These are phyloP conservation scores for Fusarium tupiense DNA, from an alignment of 2,329 filamentous ascomycete species.

Conservation along the genomic window DNA sequence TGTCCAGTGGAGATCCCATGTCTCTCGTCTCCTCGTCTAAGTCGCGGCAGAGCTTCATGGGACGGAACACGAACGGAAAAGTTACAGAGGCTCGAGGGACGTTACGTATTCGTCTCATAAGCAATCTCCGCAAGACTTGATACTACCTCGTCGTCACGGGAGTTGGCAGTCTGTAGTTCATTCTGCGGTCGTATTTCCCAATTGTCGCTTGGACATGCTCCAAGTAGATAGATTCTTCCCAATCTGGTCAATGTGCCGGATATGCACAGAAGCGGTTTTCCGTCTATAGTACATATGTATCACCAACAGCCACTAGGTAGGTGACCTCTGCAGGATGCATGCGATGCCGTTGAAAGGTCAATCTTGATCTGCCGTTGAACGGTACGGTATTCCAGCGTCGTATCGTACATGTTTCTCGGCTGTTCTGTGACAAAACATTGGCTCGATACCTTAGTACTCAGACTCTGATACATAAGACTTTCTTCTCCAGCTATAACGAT, in stretches of 20 bases:
- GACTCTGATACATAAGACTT: not conserved
- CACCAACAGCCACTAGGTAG: constrained; percentile 1
- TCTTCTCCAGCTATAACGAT: constrained; percentile 5
- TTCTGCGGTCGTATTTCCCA: not conserved
- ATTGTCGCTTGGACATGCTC: constrained; percentile 9
- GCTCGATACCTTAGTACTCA: not conserved
- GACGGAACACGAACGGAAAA: not conserved
- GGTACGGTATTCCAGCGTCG: not conserved
- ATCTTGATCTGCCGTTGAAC: not conserved
- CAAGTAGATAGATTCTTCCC: not conserved
- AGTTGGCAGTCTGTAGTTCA: not conserved
- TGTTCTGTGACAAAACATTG: constrained; percentile 4
- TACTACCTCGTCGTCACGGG: constrained; percentile 15
- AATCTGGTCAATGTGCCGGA: constrained; percentile 12
- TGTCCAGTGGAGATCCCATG: not conserved
- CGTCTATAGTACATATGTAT: not conserved
- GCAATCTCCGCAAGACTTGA: constrained; percentile 24
- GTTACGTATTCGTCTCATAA: constrained; percentile 23
- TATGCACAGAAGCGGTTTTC: constrained; percentile 5
- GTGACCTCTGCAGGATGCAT: not conserved
- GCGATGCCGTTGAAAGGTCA: not conserved
- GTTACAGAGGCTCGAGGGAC: not conserved
- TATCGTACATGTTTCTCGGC: constrained; percentile 1
- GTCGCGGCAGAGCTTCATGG: not conserved
- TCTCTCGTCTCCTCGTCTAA: not conserved